A percentile compares a stretch with the other conserved stretches of the same genome.
These are phyloP conservation scores for Metschnikowia vanudenii DNA, from an alignment of 805 yeast species.

Conservation along the genomic window DNA sequence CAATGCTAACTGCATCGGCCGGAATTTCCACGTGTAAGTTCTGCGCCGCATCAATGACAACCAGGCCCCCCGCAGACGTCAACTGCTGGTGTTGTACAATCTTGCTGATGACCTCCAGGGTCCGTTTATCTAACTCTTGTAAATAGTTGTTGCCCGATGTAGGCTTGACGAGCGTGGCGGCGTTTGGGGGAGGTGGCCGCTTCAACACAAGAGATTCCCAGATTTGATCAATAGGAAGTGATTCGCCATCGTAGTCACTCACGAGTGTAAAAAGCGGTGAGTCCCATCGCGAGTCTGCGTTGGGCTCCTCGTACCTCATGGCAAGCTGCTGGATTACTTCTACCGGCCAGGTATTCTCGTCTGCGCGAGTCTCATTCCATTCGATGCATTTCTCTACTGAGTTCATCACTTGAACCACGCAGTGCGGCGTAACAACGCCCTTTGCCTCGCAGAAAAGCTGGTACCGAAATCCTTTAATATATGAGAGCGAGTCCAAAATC, in stretches of 20 bases:
- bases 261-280: slow-evolving; percentile 79
- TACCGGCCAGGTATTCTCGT: slow-evolving; percentile 56
- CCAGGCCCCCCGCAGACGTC: slow-evolving; percentile 46
- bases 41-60: slow-evolving; percentile 45
- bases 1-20: slow-evolving; percentile 54
- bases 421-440: slow-evolving; percentile 73
- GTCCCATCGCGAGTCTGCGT: slow-evolving; percentile 85
- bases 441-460: slow-evolving; percentile 94
- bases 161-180: slow-evolving; percentile 79
- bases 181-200: slow-evolving; percentile 72
- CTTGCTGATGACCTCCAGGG: slow-evolving; percentile 62
- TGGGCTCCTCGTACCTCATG: slow-evolving; percentile 93
- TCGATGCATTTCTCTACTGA: slow-evolving; percentile 59
- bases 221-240: slow-evolving; percentile 62
- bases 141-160: slow-evolving; percentile 74
- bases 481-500: slow-evolving; percentile 79
- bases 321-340: slow-evolving; percentile 64
- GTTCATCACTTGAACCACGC: slow-evolving; percentile 76
- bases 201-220: slow-evolving; percentile 61
- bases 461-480: slow-evolving; percentile 93
- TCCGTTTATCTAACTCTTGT: slow-evolving; percentile 71
- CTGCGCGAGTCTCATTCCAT: slow-evolving; percentile 50
- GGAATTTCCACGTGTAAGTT: slow-evolving; percentile 62
- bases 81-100: slow-evolving; percentile 63
- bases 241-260: slow-evolving; percentile 46